Conservation (phyloP, 2,329 filamentous ascomycete species). For the Eurotiales sp. region DNA sequence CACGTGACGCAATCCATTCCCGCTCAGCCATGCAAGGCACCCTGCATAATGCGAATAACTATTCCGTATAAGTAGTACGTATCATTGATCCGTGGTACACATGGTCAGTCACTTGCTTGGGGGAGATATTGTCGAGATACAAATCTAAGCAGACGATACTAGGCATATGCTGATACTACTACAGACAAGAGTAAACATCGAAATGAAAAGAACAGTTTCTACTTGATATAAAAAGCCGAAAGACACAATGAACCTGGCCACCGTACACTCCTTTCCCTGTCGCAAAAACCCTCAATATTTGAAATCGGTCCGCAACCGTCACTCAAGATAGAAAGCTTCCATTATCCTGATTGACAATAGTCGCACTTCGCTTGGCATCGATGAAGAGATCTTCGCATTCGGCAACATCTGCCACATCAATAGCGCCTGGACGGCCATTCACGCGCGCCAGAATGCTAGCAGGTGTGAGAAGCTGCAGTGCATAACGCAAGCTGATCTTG, state of each 20-base stretch:
- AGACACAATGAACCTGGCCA: slow-evolving; percentile 5
- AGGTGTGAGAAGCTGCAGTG: slow-evolving; percentile 84
- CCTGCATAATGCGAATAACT: neutral
- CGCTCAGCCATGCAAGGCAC: neutral
- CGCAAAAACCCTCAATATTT: neutral
- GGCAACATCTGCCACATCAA: slow-evolving; percentile 71
- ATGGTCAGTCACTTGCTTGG: too few species aligned
- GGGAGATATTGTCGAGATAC: too few species aligned
- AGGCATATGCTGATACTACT: neutral
- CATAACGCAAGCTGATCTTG: slow-evolving; percentile 86
- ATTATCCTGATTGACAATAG: slow-evolving; percentile 63
- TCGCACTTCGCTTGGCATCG: slow-evolving; percentile 73
- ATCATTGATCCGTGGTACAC: too few species aligned
- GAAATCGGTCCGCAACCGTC: neutral
- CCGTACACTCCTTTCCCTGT: slow-evolving; percentile 8
- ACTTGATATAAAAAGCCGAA: neutral
- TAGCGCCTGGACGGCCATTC: slow-evolving; percentile 66
- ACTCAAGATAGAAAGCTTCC: slow-evolving; percentile 61
- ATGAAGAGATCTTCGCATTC: slow-evolving; percentile 84
- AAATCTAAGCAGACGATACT: neutral
- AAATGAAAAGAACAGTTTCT: neutral
- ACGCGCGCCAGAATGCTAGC: slow-evolving; percentile 87
- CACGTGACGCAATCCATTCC: slow-evolving; percentile 8
- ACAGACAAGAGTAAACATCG: neutral
- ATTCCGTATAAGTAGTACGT: too few species aligned